Percentiles rank a stretch among this genome's conserved stretches.
These are phyloP conservation scores for Allodekkera sacchari DNA, from an alignment of 805 yeast species.

Conservation along the genomic window DNA sequence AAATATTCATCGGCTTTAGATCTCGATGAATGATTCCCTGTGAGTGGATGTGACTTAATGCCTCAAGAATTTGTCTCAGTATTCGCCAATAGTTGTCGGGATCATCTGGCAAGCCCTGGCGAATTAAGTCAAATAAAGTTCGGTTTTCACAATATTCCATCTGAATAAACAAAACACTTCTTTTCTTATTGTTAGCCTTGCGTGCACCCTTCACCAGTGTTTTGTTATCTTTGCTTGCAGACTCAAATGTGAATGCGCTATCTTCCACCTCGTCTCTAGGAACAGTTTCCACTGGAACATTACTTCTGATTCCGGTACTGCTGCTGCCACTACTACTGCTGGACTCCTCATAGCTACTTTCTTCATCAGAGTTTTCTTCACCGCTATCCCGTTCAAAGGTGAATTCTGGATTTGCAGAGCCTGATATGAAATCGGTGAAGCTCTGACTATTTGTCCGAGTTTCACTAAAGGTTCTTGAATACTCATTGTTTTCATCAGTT, in stretches of 20 bases:
- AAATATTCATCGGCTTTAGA: slow-evolving; percentile 90
- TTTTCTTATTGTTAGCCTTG: slow-evolving; percentile 21
- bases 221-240: slow-evolving; percentile 7
- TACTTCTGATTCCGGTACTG: slow-evolving; percentile 13
- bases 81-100: slow-evolving; percentile 85
- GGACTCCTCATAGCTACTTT: slow-evolving; percentile 16
- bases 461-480: slow-evolving; percentile 12
- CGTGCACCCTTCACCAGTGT: slow-evolving; percentile 5
- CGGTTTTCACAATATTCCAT: slow-evolving; percentile 98
- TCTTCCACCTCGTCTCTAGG: slow-evolving; percentile 13
- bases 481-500: not conserved
- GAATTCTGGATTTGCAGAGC: slow-evolving; percentile 48
- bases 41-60: slow-evolving; percentile 81
- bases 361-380: slow-evolving; percentile 11
- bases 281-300: slow-evolving; percentile 11
- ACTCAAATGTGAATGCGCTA: slow-evolving; percentile 21
- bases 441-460: slow-evolving; percentile 26
- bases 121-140: slow-evolving; percentile 75
- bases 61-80: slow-evolving; percentile 81
- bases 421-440: slow-evolving; percentile 61
- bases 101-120: slow-evolving; percentile 61
- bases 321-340: slow-evolving; percentile 23
- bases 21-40: slow-evolving; percentile 95
- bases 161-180: slow-evolving; percentile 82
- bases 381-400: slow-evolving; percentile 35